Evolutionary conservation across 768 basidiomycete genomes (phyloP).

Genomic region (Termitomyces sp.): DNA sequence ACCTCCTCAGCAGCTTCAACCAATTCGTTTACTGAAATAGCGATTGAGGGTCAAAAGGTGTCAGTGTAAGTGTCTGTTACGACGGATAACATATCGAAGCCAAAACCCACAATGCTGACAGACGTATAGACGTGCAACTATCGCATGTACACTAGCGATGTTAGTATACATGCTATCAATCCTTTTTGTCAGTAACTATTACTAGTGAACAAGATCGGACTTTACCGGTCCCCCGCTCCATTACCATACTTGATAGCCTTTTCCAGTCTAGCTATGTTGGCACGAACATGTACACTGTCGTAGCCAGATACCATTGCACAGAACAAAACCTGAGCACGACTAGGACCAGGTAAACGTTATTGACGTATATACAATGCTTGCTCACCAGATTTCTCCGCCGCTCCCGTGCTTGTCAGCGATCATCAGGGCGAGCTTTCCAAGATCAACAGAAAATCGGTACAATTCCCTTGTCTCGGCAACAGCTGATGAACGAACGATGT

Average conservation of each 20-base stretch:
- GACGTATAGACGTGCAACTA: constrained; percentile 51
- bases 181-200: not conserved
- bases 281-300: constrained; percentile 59
- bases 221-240: constrained; percentile 62
- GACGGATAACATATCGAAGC: not conserved
- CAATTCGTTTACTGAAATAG: constrained; percentile 53
- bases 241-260: constrained; percentile 61
- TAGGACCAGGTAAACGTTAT: constrained; percentile 19
- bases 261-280: constrained; percentile 56
- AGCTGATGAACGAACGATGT: constrained; percentile 24
- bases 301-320: constrained; percentile 62
- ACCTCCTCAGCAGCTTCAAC: constrained; percentile 60
- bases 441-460: constrained; percentile 65
- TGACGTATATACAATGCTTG: not conserved
- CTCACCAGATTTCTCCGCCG: constrained; percentile 62
- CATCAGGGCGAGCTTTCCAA: constrained; percentile 60
- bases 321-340: constrained; percentile 58
- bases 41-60: not conserved
- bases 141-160: constrained; percentile 51
- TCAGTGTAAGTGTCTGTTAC: not conserved
- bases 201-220: not conserved
- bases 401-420: constrained; percentile 65
- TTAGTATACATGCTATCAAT: constrained; percentile 51
- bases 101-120: constrained; percentile 55
- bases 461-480: constrained; percentile 58